Evolutionary conservation across 768 basidiomycete species (phyloP).

Genomic region (Boletus pseudopeckii): DNA sequence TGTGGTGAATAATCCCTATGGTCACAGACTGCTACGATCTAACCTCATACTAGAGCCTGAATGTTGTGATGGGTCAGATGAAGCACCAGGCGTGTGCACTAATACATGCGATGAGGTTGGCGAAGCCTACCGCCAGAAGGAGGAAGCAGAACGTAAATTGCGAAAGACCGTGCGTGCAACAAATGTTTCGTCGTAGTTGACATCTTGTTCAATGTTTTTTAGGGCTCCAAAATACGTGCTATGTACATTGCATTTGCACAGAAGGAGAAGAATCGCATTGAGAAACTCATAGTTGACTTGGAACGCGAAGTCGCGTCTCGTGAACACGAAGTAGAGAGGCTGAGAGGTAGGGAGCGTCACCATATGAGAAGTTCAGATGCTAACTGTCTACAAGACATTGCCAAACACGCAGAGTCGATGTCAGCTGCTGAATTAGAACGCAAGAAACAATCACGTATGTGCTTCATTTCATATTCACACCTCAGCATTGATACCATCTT

Average conservation of each 20-base stretch:
- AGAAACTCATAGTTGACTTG: conserved; percentile 54
- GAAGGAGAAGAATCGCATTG: conserved; percentile 84
- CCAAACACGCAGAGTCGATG: conserved; percentile 72
- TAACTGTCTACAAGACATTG: conserved; percentile 52
- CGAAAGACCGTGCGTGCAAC: conserved; percentile 64
- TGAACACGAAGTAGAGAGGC: conserved; percentile 68
- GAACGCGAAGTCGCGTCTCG: conserved; percentile 56
- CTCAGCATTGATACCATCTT: neutral
- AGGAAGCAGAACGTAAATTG: conserved; percentile 72
- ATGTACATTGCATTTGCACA: conserved; percentile 85
- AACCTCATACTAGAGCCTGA: conserved; percentile 58
- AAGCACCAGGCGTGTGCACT: conserved; percentile 73
- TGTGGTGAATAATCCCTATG: conserved; percentile 62
- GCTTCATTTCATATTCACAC: neutral
- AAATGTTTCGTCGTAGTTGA: neutral
- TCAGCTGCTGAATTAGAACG: conserved; percentile 78
- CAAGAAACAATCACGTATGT: conserved; percentile 84
- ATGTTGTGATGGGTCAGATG: conserved; percentile 97
- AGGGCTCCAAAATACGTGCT: conserved; percentile 91
- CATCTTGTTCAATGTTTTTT: neutral
- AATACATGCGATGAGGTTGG: conserved; percentile 79
- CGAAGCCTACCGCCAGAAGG: conserved; percentile 59
- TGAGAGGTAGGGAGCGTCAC: conserved; percentile 52
- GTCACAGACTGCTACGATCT: neutral
- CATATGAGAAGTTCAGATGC: neutral